These are phyloP conservation scores for Monilinia aucupariae DNA, from an alignment of 2,329 filamentous ascomycete species.

Conservation along the genomic window DNA sequence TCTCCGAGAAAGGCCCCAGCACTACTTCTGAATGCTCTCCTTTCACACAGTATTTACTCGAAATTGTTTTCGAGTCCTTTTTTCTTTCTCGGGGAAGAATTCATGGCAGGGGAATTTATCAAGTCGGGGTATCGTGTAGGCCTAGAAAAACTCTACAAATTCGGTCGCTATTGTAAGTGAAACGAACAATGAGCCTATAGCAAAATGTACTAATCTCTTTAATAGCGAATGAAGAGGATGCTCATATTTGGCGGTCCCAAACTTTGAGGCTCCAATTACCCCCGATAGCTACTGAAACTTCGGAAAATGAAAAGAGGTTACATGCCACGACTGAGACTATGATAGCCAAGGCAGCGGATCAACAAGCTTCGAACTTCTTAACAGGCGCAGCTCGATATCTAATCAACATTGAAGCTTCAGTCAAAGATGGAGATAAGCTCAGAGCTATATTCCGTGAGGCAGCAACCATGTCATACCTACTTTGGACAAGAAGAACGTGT, in stretches of 20 bases:
- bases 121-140: not conserved
- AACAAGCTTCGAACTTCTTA: constrained; percentile 15
- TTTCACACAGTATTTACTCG: constrained; percentile 18
- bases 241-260: constrained; percentile 25
- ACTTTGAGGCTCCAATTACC: constrained; percentile 22
- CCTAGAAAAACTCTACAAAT: not conserved
- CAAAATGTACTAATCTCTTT: not conserved
- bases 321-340: constrained; percentile 2
- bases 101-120: too few species aligned
- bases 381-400: constrained; percentile 16
- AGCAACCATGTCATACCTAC: constrained; percentile 18
- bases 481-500: constrained; percentile 23
- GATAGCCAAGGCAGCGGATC: constrained; percentile 10
- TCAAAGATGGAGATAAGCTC: constrained; percentile 5
- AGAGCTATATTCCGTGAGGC: constrained; percentile 18
- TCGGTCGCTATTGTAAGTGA: not conserved
- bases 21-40: constrained; percentile 23
- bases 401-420: not conserved
- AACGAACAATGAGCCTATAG: not conserved
- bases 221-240: constrained; percentile 21
- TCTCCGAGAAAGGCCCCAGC: constrained; percentile 12
- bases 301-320: constrained; percentile 5
- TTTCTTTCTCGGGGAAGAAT: constrained; percentile 11
- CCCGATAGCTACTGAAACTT: constrained; percentile 4
- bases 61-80: constrained; percentile 19